These are phyloP conservation scores for Mycosphaerelloides madeirae DNA, from an alignment of 2,329 filamentous ascomycete genomes.

Conservation along the genomic window DNA sequence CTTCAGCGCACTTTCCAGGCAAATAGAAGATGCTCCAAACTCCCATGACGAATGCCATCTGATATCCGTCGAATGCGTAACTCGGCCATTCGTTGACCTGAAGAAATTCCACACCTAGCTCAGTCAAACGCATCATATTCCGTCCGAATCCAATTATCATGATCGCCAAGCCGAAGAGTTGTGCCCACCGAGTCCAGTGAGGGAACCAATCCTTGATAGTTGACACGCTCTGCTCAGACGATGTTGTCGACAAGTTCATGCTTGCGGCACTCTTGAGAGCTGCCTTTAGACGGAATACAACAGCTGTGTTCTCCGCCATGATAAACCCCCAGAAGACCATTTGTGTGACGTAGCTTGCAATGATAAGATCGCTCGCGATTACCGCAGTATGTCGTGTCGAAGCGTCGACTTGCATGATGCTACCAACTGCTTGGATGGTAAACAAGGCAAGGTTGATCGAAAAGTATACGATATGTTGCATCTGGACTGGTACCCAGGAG, in stretches of 20 bases:
- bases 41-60: slow-evolving; percentile 12
- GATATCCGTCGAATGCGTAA: slow-evolving; percentile 13
- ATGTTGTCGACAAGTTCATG: not conserved
- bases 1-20: slow-evolving; percentile 8
- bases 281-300: not conserved
- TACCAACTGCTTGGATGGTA: slow-evolving; percentile 4
- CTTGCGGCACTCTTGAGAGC: not conserved
- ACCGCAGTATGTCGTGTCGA: not conserved
- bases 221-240: not conserved
- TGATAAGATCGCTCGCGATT: slow-evolving; percentile 3
- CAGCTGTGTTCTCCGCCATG: slow-evolving; percentile 5
- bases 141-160: slow-evolving; percentile 7
- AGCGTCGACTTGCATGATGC: not conserved
- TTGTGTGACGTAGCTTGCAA: slow-evolving; percentile 7
- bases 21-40: slow-evolving; percentile 10
- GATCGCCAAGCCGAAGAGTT: slow-evolving; percentile 13
- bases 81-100: slow-evolving; percentile 10
- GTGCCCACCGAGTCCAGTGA: slow-evolving; percentile 6
- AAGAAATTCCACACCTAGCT: slow-evolving; percentile 7
- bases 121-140: slow-evolving; percentile 12
- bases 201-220: slow-evolving; percentile 5
- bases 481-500: slow-evolving; percentile 4
- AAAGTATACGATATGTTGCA: slow-evolving; percentile 4
- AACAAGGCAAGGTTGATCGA: slow-evolving; percentile 1
- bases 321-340: slow-evolving; percentile 9